Percentiles rank a stretch among this genome's conserved stretches.
Evolutionary conservation across 2,329 filamentous ascomycete species (phyloP).

Genomic region (Canariomyces notabilis): DNA sequence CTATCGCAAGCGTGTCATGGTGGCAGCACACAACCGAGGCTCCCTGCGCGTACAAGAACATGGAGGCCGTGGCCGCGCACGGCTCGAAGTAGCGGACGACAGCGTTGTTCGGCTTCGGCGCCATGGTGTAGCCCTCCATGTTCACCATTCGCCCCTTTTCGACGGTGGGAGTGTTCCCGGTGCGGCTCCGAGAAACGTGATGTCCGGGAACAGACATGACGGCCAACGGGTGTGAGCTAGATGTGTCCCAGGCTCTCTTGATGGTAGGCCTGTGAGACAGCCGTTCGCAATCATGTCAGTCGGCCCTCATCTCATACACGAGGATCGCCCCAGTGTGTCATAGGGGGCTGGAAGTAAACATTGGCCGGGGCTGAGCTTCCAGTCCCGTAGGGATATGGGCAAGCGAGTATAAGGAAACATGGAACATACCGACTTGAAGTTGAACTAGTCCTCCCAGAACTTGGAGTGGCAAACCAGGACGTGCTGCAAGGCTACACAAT

Average conservation of each 20-base stretch:
- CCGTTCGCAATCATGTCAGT: conserved; percentile 11
- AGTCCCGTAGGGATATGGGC: too few relatives aligned
- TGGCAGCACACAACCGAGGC: conserved; percentile 80
- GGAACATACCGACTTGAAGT: conserved; percentile 38
- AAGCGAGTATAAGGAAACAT: conserved; percentile 16
- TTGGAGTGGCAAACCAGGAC: conserved; percentile 36
- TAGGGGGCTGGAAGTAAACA: not conserved
- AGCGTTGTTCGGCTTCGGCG: conserved; percentile 36
- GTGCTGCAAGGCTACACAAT: conserved; percentile 38
- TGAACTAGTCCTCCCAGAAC: conserved; percentile 27
- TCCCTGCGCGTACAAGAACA: conserved; percentile 84
- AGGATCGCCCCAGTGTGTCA: not conserved
- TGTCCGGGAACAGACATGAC: conserved; percentile 54
- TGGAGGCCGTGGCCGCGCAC: conserved; percentile 83
- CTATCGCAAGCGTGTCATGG: conserved; percentile 86
- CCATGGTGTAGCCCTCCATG: conserved; percentile 51
- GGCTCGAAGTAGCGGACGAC: conserved; percentile 66
- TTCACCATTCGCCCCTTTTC: conserved; percentile 40
- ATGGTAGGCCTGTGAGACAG: conserved; percentile 13
- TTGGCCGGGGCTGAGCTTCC: not conserved
- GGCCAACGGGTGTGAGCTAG: conserved; percentile 27
- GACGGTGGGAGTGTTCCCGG: conserved; percentile 50
- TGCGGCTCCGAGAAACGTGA: conserved; percentile 53
- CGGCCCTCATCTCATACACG: conserved; percentile 14
- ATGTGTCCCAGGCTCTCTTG: conserved; percentile 21